phyloP scores from a whole-genome alignment of 2,329 filamentous ascomycete genomes.

The Pseudogymnoascus sp. region DNA sequence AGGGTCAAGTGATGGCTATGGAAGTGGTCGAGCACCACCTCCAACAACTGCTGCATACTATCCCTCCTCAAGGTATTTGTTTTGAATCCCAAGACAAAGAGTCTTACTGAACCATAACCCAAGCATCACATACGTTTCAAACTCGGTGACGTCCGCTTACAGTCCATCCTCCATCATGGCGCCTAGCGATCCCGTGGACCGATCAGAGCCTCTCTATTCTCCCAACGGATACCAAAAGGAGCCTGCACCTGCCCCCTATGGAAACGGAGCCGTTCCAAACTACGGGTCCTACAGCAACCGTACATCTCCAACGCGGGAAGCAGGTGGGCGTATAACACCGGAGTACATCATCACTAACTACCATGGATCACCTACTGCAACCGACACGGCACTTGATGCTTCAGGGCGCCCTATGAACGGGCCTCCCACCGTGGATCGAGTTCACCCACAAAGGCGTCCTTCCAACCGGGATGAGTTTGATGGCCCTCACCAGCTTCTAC shows the following conservation, averaged over 20 bases:
- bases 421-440: conserved; percentile 40
- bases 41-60: conserved; percentile 23
- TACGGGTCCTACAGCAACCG: conserved; percentile 25
- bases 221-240: conserved; percentile 24
- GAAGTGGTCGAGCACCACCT: conserved; percentile 15
- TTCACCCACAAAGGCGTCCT: conserved; percentile 53
- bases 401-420: conserved; percentile 36
- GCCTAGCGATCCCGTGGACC: conserved; percentile 19
- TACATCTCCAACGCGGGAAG: conserved; percentile 24
- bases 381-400: conserved; percentile 53
- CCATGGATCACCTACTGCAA: conserved; percentile 48
- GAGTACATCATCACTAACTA: conserved; percentile 31
- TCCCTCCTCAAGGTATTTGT: conserved; percentile 26
- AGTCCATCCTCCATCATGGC: conserved; percentile 19
- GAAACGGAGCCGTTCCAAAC: conserved; percentile 23
- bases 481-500: conserved; percentile 74
- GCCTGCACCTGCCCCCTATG: conserved; percentile 24
- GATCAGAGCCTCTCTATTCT: conserved; percentile 24
- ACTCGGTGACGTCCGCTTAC: conserved; percentile 22
- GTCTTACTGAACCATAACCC: conserved; percentile 21
- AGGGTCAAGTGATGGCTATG: conserved; percentile 21
- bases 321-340: conserved; percentile 27
- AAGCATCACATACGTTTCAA: conserved; percentile 25
- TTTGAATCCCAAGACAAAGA: conserved; percentile 16
- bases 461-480: conserved; percentile 86